phyloP scores from a whole-genome alignment of 345 rosid genomes.

The Eucalyptus camaldulensis region DNA sequence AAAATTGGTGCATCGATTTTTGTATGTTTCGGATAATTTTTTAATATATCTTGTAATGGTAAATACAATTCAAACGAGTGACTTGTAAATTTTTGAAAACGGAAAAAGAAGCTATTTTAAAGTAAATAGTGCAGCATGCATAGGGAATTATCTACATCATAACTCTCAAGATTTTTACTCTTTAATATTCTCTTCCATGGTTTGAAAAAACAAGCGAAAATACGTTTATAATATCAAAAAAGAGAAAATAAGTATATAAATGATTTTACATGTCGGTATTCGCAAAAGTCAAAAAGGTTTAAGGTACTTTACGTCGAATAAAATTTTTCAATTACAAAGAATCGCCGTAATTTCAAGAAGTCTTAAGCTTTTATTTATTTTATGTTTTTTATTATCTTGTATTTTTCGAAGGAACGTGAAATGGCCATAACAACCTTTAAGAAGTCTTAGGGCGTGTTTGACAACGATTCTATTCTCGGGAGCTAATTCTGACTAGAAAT shows the following conservation, averaged over 20 bases:
- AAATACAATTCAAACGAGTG: not conserved
- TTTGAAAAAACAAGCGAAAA: not conserved
- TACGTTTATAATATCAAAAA: not conserved
- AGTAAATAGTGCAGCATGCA: not conserved
- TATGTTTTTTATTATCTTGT: not conserved
- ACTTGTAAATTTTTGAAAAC: not conserved
- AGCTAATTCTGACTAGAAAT: too few species aligned
- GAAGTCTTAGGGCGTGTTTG: not conserved
- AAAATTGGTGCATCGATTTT: too few species aligned
- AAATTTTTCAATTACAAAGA: not conserved
- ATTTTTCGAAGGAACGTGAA: not conserved
- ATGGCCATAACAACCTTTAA: not conserved
- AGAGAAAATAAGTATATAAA: not conserved
- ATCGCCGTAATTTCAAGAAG: not conserved
- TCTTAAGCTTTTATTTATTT: not conserved
- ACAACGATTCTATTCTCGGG: too few species aligned
- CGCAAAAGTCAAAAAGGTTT: not conserved
- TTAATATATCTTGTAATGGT: not conserved
- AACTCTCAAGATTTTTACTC: not conserved
- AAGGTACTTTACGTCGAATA: not conserved
- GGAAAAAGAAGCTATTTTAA: not conserved
- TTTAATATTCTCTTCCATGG: too few species aligned
- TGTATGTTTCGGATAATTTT: not conserved
- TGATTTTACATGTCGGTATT: not conserved
- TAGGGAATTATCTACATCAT: not conserved